phyloP scores from a whole-genome alignment of 805 yeast genomes.

The Candida michaelii region DNA sequence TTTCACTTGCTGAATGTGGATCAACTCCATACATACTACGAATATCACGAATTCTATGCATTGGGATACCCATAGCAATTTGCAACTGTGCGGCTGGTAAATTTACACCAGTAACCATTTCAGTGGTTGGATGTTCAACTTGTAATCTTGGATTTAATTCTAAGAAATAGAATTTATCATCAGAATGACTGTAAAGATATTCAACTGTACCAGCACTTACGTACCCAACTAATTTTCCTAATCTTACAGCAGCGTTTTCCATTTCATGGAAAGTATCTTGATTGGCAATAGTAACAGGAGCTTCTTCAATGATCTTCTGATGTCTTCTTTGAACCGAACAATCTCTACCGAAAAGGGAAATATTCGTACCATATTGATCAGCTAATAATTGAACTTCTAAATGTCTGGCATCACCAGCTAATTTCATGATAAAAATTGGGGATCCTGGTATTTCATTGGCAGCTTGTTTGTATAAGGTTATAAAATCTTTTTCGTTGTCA shows the following conservation, averaged over 20 bases:
- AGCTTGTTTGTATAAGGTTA: slow-evolving; percentile 82
- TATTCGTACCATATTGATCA: slow-evolving; percentile 97
- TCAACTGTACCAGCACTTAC: slow-evolving; percentile 99
- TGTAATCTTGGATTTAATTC: slow-evolving; percentile 98
- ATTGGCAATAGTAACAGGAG: slow-evolving; percentile 95
- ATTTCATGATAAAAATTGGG: slow-evolving; percentile 95
- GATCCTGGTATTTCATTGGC: slow-evolving; percentile 98
- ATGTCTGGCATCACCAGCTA: slow-evolving; percentile 97
- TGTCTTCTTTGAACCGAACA: slow-evolving; percentile 99
- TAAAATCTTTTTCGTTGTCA: slow-evolving; percentile 76
- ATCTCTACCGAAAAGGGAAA: slow-evolving; percentile 96
- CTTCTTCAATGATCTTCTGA: slow-evolving; percentile 98
- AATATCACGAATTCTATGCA: slow-evolving; percentile 91
- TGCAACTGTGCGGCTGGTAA: slow-evolving; percentile 98
- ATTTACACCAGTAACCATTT: slow-evolving; percentile 98
- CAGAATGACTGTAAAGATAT: slow-evolving; percentile 90
- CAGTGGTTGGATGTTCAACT: slow-evolving; percentile 99
- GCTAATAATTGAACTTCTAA: slow-evolving; percentile 97
- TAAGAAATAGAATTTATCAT: slow-evolving; percentile 91
- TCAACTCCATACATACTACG: slow-evolving; percentile 92
- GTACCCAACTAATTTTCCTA: slow-evolving; percentile 95
- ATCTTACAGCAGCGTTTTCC: slow-evolving; percentile 97
- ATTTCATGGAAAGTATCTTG: slow-evolving; percentile 80
- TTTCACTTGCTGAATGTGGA: slow-evolving; percentile 86
- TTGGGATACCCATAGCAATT: slow-evolving; percentile 99